phyloP scores from a whole-genome alignment of 2,329 filamentous ascomycete genomes.

The Bertia moriformis region DNA sequence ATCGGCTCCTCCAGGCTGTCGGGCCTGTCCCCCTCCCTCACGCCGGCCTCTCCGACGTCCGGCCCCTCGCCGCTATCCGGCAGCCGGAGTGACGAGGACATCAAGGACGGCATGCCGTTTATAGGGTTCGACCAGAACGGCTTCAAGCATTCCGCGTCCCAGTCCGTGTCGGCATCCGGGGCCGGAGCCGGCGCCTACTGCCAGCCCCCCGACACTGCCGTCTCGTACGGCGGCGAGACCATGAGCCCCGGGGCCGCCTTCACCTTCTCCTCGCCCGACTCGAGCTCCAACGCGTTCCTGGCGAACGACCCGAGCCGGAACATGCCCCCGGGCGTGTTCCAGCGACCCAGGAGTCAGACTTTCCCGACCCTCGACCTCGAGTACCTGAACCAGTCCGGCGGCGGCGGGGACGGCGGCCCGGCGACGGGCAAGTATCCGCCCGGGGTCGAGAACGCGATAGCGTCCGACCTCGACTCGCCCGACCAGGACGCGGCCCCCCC shows the following conservation, averaged over 20 bases:
- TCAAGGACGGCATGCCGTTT: conserved; percentile 45
- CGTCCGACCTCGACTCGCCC: conserved; percentile 36
- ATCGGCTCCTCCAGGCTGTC: conserved; percentile 48
- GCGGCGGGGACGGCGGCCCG: conserved; percentile 5
- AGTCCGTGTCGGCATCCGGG: background rate
- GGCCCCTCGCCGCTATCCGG: conserved; percentile 57
- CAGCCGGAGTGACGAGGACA: conserved; percentile 54
- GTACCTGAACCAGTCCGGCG: conserved; percentile 28
- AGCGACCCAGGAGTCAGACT: conserved; percentile 73
- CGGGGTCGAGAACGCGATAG: conserved; percentile 21
- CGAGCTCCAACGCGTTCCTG: conserved; percentile 51
- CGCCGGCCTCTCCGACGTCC: conserved; percentile 44
- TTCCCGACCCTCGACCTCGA: conserved; percentile 61
- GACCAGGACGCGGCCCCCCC: conserved; percentile 5
- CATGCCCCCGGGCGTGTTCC: conserved; percentile 28
- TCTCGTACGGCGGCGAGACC: conserved; percentile 56
- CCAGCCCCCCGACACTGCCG: conserved; percentile 10
- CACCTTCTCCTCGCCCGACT: conserved; percentile 62
- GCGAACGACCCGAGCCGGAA: conserved; percentile 16
- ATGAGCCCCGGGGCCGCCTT: conserved; percentile 65
- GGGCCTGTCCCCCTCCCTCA: conserved; percentile 31
- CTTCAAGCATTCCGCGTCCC: conserved; percentile 39
- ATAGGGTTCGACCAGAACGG: conserved; percentile 36
- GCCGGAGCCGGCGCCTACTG: background rate
- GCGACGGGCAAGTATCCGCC: conserved; percentile 32